A percentile compares a stretch with the other conserved stretches of the same genome.
These are phyloP conservation scores for Phaseolus lunatus DNA, from an alignment of 306 rosid genomes.

Conservation along the genomic window DNA sequence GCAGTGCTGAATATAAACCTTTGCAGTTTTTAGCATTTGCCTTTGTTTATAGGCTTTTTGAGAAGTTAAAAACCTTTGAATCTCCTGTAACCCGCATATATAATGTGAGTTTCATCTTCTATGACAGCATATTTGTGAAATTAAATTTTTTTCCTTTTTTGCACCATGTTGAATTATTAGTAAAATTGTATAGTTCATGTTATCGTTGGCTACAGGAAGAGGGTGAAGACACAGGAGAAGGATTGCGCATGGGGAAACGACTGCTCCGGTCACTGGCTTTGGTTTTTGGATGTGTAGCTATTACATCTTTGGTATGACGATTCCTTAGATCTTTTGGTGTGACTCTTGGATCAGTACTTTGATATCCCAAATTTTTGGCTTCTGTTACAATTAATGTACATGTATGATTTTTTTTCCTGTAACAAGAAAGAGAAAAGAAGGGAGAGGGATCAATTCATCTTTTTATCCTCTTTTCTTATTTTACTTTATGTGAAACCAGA, in stretches of 20 bases:
- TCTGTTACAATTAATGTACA: slow-evolving; percentile 21
- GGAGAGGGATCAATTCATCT: slow-evolving; percentile 15
- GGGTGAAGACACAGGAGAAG: slow-evolving; percentile 91
- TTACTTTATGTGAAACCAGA: slow-evolving; percentile 24
- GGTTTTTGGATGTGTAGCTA: slow-evolving; percentile 90
- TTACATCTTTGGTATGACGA: slow-evolving; percentile 80
- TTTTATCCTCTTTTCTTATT: slow-evolving; percentile 17
- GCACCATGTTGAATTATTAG: slow-evolving; percentile 23
- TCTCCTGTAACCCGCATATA: slow-evolving; percentile 65
- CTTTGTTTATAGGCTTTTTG: slow-evolving; percentile 93
- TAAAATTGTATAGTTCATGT: slow-evolving; percentile 44
- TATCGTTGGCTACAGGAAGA: slow-evolving; percentile 74
- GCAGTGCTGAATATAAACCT: slow-evolving; percentile 86
- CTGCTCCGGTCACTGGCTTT: slow-evolving; percentile 83
- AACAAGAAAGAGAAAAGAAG: slow-evolving; percentile 12
- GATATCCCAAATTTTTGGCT: slow-evolving; percentile 19
- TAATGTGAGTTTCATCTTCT: slow-evolving; percentile 63
- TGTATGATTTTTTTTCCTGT: neutral
- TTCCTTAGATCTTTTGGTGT: slow-evolving; percentile 44
- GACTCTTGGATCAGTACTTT: slow-evolving; percentile 31
- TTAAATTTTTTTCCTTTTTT: slow-evolving; percentile 16
- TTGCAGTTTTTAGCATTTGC: slow-evolving; percentile 90
- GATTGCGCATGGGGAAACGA: slow-evolving; percentile 91
- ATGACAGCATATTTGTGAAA: slow-evolving; percentile 34
- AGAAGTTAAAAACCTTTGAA: slow-evolving; percentile 91